Evolutionary conservation across 2,329 filamentous ascomycete genomes (phyloP), one percentile per base, ranked within the genome.

Genomic region (Colletotrichum coccodes): DNA sequence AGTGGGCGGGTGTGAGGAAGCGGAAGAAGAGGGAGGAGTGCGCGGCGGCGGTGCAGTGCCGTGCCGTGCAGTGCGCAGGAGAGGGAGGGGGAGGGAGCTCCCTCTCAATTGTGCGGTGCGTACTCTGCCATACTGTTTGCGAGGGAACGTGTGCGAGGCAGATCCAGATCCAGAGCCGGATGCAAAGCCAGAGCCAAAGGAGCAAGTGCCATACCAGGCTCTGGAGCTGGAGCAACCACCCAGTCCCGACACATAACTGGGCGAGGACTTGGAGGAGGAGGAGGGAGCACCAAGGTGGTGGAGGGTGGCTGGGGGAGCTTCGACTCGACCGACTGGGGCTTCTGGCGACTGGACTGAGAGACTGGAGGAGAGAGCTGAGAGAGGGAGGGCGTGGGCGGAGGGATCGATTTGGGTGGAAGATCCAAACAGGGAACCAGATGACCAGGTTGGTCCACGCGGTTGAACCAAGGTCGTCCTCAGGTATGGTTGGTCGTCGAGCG

Each of bases 291-390:
- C 68, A 60, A 54, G 60, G 54, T 68, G 57, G 34, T 54, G 57
- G 63, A 67, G 67, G 57, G 68, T 68, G 63, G 68, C 57, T 63
- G 58, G 67, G 67, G 32, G 52, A 67, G 53, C 68, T 68, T 70
- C 57, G 58, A 70, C 26, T 70, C 63, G 63, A 61, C 32, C 32
- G 60, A 56, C 62, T 44, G 49, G 53, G 60, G 61, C 34, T n/a
- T 32, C 42, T 30, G 32, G 40, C 36, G 42, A 66, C 9, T 58
- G 44, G 23, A 49, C 26, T 28, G 44, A 30, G 36, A 40, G 47
- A 46, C 46, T 34, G 58, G 38, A 23, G 11, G 30, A 52, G 50
- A 42, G 5, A n/a, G 54, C 47, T 38, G 40, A 36, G 47, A 16
- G 46, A 21, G 54, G 11, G 47, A 44, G 12, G 59, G 68, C 42